Percentiles rank a stretch among this genome's conserved stretches.
These are phyloP conservation scores for Cytospora leucostoma DNA, from an alignment of 2,329 filamentous ascomycete species.

Conservation along the genomic window DNA sequence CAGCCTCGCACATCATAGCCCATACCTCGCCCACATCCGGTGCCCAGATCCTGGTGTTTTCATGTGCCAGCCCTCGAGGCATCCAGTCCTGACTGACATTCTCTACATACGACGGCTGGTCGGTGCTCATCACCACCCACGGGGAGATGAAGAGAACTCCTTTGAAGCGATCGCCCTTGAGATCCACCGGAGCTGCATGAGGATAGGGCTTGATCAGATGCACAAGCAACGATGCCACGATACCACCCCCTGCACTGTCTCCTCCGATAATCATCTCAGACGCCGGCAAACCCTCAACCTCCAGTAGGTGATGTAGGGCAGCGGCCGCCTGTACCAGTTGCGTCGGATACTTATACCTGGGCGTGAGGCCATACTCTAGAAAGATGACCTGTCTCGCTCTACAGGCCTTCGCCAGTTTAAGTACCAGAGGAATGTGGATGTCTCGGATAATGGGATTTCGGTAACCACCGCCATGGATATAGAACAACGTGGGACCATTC, in stretches of 20 bases:
- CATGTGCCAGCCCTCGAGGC: not conserved
- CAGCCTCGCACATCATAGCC: slow-evolving; percentile 24
- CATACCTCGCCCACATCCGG: slow-evolving; percentile 26
- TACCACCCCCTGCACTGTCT: slow-evolving; percentile 32
- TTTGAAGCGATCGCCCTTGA: slow-evolving; percentile 18
- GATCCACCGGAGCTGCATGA: slow-evolving; percentile 21
- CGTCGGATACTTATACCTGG: slow-evolving; percentile 30
- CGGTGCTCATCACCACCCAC: slow-evolving; percentile 25
- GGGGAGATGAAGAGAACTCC: slow-evolving; percentile 30
- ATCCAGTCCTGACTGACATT: slow-evolving; percentile 28
- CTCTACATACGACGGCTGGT: slow-evolving; percentile 19
- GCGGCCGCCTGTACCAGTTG: slow-evolving; percentile 30
- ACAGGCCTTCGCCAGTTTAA: slow-evolving; percentile 22
- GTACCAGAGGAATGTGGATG: slow-evolving; percentile 30
- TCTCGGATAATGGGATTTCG: slow-evolving; percentile 27
- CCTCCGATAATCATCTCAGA: slow-evolving; percentile 30
- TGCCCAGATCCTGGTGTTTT: not conserved
- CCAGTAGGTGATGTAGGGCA: slow-evolving; percentile 26
- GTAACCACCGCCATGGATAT: slow-evolving; percentile 33
- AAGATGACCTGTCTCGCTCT: slow-evolving; percentile 26
- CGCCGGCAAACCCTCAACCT: slow-evolving; percentile 4
- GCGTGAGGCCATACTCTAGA: slow-evolving; percentile 31
- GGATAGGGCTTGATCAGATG: slow-evolving; percentile 28
- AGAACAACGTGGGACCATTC: slow-evolving; percentile 27
- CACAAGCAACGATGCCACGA: slow-evolving; percentile 30